A percentile compares a stretch with the other conserved stretches of the same genome.
Evolutionary conservation across 441 rosid species (phyloP).

Genomic region (Erodium moschatum): DNA sequence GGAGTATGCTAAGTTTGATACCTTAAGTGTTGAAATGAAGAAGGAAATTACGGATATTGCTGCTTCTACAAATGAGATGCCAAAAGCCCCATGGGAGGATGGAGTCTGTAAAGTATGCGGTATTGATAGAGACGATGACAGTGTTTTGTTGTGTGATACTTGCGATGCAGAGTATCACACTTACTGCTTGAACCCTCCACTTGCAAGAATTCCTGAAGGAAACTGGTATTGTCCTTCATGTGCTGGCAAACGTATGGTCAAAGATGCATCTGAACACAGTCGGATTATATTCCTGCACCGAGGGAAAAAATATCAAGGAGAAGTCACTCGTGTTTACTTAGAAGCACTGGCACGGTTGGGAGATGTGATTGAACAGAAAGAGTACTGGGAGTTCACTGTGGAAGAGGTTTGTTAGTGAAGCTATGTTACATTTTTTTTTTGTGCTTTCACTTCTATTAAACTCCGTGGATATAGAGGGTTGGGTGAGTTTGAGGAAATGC

Average conservation of each 20-base stretch:
- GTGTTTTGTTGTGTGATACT: constrained; percentile 90
- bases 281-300: constrained; percentile 33
- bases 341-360: constrained; percentile 50
- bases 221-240: constrained; percentile 99
- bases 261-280: constrained; percentile 38
- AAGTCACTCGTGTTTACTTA: constrained; percentile 54
- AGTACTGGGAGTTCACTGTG: constrained; percentile 66
- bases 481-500: constrained; percentile 11
- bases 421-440: constrained; percentile 11
- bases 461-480: constrained; percentile 10
- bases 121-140: constrained; percentile 90
- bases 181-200: constrained; percentile 94
- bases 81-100: constrained; percentile 98
- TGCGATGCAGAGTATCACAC: constrained; percentile 98
- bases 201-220: constrained; percentile 89
- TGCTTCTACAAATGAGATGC: constrained; percentile 55
- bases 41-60: constrained; percentile 59
- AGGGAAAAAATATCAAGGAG: constrained; percentile 61
- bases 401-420: constrained; percentile 59
- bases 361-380: constrained; percentile 65
- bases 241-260: constrained; percentile 44
- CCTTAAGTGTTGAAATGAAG: constrained; percentile 41
- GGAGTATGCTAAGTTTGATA: constrained; percentile 48
- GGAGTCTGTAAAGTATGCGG: constrained; percentile 98
- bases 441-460: constrained; percentile 12